Conservation (phyloP, 192 early-diverging fungal genomes). For the Backusella tarrabulga region DNA sequence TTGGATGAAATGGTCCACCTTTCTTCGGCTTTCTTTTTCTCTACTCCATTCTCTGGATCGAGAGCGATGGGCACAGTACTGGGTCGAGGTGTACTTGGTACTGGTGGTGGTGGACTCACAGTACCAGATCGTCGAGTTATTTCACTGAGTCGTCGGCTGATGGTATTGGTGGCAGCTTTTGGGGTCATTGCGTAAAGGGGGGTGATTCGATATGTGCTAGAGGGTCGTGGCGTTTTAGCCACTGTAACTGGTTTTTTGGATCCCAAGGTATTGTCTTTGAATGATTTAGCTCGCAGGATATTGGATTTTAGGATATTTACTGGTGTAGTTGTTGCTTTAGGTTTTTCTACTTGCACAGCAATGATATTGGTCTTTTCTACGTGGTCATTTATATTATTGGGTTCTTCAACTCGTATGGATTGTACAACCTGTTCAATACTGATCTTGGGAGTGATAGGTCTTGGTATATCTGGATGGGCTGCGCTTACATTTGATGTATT, state of each 20-base stretch:
- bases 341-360: not conserved
- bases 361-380: not conserved
- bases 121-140: not conserved
- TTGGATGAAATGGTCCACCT: not conserved
- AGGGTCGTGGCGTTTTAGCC: not conserved
- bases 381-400: not conserved
- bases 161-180: not conserved
- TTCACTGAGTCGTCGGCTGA: not conserved
- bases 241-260: not conserved
- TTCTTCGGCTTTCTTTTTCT: not conserved
- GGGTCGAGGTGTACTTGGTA: not conserved
- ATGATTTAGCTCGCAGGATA: not conserved
- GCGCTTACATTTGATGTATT: not conserved
- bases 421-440: not conserved
- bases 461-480: not conserved
- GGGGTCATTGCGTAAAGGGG: not conserved
- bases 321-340: not conserved
- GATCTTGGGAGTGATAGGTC: not conserved
- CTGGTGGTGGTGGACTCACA: not conserved
- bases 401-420: not conserved
- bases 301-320: not conserved
- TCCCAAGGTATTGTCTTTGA: not conserved
- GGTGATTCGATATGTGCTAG: not conserved
- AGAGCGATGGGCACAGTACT: not conserved
- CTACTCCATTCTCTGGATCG: not conserved